These are phyloP conservation scores for Eucalyptus albens DNA, from an alignment of 345 rosid species.

Conservation along the genomic window DNA sequence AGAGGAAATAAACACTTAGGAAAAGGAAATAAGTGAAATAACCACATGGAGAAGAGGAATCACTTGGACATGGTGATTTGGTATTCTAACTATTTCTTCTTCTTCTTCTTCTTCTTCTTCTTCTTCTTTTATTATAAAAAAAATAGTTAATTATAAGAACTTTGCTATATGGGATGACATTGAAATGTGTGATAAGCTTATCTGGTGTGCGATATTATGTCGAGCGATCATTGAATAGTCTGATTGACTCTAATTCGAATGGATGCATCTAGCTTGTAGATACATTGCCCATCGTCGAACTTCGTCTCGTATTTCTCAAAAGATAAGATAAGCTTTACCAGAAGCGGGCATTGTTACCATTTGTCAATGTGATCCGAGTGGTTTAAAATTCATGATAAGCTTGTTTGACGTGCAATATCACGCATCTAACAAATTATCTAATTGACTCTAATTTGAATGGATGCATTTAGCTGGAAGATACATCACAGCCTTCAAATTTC, in stretches of 20 bases:
- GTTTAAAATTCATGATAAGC: no score
- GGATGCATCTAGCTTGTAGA: not conserved
- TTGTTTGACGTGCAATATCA: no score
- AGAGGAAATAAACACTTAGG: not conserved
- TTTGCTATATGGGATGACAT: no score
- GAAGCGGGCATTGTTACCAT: not conserved
- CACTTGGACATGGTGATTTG: not conserved
- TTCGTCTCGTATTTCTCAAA: rapidly evolving
- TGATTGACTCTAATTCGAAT: not conserved
- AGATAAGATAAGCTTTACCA: no score
- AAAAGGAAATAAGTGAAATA: not conserved
- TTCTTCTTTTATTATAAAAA: no score
- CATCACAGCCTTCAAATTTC: not conserved
- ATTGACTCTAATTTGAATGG: no score
- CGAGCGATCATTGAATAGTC: rapidly evolving
- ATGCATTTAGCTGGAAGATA: not conserved
- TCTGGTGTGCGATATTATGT: rapidly evolving
- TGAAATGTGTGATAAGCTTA: no score
- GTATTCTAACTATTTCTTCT: not conserved
- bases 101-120: no score
- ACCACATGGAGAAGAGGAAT: not conserved
- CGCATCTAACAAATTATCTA: rapidly evolving
- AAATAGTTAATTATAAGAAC: no score
- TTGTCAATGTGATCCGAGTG: not conserved
- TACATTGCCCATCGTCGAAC: rapidly evolving